Conservation (phyloP, 2,329 filamentous ascomycete species). For the Elsinoe fawcettii region DNA sequence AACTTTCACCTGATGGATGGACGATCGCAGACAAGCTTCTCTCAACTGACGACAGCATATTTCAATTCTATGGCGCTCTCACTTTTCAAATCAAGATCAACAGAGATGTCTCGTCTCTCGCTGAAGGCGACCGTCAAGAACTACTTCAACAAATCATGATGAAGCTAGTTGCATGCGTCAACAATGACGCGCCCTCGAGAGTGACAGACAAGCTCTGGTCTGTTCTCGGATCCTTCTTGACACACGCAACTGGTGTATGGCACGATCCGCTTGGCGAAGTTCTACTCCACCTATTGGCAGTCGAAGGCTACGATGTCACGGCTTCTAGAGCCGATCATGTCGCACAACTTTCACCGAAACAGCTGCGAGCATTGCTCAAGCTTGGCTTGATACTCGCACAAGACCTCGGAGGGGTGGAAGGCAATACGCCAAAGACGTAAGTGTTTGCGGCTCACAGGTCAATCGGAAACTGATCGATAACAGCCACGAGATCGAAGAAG, state of each 20-base stretch:
- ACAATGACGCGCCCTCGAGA: conserved; percentile 33
- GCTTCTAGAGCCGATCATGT: neutral
- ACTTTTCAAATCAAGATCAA: conserved; percentile 94
- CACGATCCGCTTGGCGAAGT: conserved; percentile 57
- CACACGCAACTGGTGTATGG: conserved; percentile 63
- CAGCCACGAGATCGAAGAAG: conserved; percentile 5
- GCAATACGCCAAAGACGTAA: conserved; percentile 17
- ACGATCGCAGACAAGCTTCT: conserved; percentile 71
- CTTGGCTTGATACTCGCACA: neutral
- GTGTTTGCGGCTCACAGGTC: conserved; percentile 20
- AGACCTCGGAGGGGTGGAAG: neutral
- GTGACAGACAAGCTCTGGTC: conserved; percentile 68
- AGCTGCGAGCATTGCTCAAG: conserved; percentile 44
- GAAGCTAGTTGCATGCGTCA: neutral
- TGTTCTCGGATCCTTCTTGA: conserved; percentile 67
- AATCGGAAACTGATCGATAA: conserved; percentile 33
- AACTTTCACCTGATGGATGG: conserved; percentile 78
- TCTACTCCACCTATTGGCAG: conserved; percentile 23
- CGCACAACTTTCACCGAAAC: neutral
- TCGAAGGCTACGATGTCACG: neutral
- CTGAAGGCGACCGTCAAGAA: neutral
- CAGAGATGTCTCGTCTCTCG: conserved; percentile 29
- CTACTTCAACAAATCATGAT: conserved; percentile 23
- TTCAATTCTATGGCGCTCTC: conserved; percentile 85
- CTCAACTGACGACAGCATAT: conserved; percentile 59